phyloP scores from a whole-genome alignment of 1,139 yeast genomes.

The Scheffersomyces parashehatae region DNA sequence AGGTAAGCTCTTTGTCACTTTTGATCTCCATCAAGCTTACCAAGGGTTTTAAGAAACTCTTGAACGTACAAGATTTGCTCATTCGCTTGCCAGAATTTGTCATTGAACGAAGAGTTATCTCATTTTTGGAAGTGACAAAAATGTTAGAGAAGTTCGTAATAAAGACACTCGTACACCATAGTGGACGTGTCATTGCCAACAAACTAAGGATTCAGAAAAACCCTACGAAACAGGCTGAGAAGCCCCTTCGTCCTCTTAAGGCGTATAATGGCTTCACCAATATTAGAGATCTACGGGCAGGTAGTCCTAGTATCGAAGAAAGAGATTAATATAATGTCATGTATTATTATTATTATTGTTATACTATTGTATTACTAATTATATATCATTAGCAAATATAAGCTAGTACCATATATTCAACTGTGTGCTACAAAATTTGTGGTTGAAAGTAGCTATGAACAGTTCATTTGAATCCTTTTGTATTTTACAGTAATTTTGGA shows the following conservation, averaged over 20 bases:
- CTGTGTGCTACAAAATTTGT: no score
- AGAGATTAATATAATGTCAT: not conserved
- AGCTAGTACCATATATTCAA: not conserved
- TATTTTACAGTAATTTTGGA: no score
- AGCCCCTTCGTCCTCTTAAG: constrained; percentile 27
- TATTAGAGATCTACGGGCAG: constrained; percentile 16
- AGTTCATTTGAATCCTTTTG: no score
- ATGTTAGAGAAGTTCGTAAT: constrained; percentile 52
- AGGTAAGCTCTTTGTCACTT: constrained; percentile 46
- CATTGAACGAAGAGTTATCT: constrained; percentile 51
- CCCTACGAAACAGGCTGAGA: constrained; percentile 11
- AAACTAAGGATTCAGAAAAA: constrained; percentile 40
- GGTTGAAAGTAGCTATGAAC: no score
- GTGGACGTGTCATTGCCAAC: constrained; percentile 58
- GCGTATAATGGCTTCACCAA: constrained; percentile 28
- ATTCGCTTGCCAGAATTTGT: constrained; percentile 54
- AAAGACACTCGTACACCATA: constrained; percentile 55
- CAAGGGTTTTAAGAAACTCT: constrained; percentile 53
- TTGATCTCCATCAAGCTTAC: constrained; percentile 60
- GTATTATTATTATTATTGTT: not conserved
- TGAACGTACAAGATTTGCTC: constrained; percentile 62
- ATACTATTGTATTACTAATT: constrained; percentile 5
- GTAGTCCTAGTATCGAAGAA: not conserved
- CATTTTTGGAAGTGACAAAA: constrained; percentile 54
- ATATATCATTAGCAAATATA: constrained; percentile 1